A percentile compares a stretch with the other conserved stretches of the same genome.
These are phyloP conservation scores for Phoma sp. DNA, from an alignment of 2,329 filamentous ascomycete genomes.

Conservation along the genomic window DNA sequence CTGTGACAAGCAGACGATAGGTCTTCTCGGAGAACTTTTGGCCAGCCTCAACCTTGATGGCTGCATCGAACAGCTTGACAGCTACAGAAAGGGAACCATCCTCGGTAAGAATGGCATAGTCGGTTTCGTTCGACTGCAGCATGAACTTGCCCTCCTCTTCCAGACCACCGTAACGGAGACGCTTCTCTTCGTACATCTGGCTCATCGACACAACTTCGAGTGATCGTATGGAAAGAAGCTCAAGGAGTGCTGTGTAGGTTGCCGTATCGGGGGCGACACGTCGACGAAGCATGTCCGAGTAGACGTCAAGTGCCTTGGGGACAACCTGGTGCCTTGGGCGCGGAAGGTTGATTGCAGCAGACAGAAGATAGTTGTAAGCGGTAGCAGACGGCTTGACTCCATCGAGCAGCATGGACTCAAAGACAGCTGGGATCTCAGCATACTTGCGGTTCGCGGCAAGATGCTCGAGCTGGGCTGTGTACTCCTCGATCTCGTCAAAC, in stretches of 20 bases:
- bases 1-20: constrained; percentile 83
- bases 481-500: constrained; percentile 66
- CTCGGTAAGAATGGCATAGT: constrained; percentile 83
- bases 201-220: constrained; percentile 78
- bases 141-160: constrained; percentile 85
- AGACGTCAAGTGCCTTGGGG: constrained; percentile 90
- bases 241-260: constrained; percentile 88
- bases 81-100: constrained; percentile 87
- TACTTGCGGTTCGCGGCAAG: constrained; percentile 76
- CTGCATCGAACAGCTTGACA: constrained; percentile 82
- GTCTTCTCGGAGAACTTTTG: constrained; percentile 76
- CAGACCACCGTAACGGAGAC: constrained; percentile 83
- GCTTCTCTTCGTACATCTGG: constrained; percentile 77
- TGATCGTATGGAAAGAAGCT: constrained; percentile 79
- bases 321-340: constrained; percentile 81
- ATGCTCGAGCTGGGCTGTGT: constrained; percentile 78
- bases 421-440: constrained; percentile 86
- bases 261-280: constrained; percentile 80
- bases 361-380: constrained; percentile 90
- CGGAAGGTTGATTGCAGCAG: constrained; percentile 83
- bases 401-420: constrained; percentile 85
- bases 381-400: constrained; percentile 79
- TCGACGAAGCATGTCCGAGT: constrained; percentile 92
- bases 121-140: constrained; percentile 84
- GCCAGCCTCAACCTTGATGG: constrained; percentile 66